Percentiles rank a stretch among this genome's conserved stretches.
Conservation (phyloP, 1,139 yeast genomes). For the Candida sp. region DNA sequence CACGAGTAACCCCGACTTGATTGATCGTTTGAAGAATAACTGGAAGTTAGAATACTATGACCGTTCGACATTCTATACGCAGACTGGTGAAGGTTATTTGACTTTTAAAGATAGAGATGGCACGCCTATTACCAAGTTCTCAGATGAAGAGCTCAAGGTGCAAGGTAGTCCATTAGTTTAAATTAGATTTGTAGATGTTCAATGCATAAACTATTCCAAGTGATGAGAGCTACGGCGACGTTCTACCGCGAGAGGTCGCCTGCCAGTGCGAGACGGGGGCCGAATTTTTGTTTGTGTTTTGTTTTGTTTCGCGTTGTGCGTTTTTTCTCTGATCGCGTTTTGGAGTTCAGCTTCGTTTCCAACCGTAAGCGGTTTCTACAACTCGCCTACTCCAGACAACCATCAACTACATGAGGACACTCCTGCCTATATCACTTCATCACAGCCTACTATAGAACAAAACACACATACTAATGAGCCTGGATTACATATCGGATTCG, state of each 20-base stretch:
- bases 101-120: slow-evolving; percentile 16
- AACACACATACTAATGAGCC: slow-evolving; percentile 10
- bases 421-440: background rate
- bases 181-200: background rate
- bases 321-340: no score
- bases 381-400: background rate
- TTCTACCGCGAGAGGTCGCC: no score
- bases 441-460: background rate
- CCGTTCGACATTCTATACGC: slow-evolving; percentile 25
- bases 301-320: background rate
- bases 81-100: slow-evolving; percentile 24
- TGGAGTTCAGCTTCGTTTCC: no score
- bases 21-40: slow-evolving; percentile 31
- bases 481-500: slow-evolving; percentile 22
- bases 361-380: no score
- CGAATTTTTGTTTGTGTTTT: background rate
- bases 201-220: no score
- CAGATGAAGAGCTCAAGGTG: slow-evolving; percentile 9
- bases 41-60: slow-evolving; percentile 21
- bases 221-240: no score
- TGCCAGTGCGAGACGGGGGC: background rate
- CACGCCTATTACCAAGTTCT: slow-evolving; percentile 5
- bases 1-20: slow-evolving; percentile 54
- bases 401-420: background rate
- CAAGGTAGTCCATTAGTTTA: slow-evolving; percentile 12